These are phyloP conservation scores for Brachypodium distachyon DNA, from an alignment of 202 grass and related monocot genomes.

Conservation along the genomic window DNA sequence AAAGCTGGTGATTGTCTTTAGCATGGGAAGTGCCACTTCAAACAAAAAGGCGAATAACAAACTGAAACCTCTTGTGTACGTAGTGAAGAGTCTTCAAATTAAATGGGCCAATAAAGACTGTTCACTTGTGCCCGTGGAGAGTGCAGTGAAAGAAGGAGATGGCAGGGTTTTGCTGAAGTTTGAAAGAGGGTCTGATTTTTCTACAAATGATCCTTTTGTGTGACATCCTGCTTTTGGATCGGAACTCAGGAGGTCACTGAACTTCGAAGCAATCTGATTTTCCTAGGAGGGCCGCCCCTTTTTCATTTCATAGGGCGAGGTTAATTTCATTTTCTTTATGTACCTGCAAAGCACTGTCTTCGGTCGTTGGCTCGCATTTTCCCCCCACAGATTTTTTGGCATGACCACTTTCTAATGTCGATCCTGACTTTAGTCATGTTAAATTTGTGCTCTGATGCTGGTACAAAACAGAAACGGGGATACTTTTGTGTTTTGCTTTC, in stretches of 20 bases:
- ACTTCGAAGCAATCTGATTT: not conserved
- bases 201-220: not conserved
- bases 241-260: not conserved
- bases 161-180: not conserved
- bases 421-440: not conserved
- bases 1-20: not conserved
- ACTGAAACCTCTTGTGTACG: constrained; percentile 1
- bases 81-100: too few relatives aligned
- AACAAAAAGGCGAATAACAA: not conserved
- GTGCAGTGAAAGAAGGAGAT: not conserved
- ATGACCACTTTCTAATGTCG: too few relatives aligned
- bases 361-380: too few relatives aligned
- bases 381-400: too few relatives aligned
- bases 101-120: not conserved
- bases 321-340: too few relatives aligned
- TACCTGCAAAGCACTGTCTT: too few relatives aligned
- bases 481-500: too few relatives aligned
- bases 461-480: not conserved
- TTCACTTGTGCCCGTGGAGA: not conserved
- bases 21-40: not conserved
- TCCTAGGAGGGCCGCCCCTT: too few relatives aligned
- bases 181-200: not conserved
- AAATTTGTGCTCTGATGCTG: not conserved
- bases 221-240: not conserved
- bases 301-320: too few relatives aligned